Conservation (phyloP, 495 filamentous ascomycete species). For the Patellaria atrata region DNA sequence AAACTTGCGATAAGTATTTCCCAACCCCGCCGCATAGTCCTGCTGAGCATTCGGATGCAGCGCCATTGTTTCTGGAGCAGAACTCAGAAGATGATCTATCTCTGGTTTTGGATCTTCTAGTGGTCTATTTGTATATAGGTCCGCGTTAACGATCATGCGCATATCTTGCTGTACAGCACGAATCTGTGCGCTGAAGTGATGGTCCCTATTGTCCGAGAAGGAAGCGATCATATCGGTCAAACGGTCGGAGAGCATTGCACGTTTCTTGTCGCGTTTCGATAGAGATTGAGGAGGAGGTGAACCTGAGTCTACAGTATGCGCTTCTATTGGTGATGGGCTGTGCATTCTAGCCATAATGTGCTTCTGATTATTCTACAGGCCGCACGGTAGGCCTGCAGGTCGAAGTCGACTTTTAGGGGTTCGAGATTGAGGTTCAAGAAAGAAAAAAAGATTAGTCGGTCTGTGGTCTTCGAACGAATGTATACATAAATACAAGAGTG, state of each 20-base stretch:
- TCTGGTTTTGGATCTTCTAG: constrained; percentile 57
- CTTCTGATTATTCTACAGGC: no score
- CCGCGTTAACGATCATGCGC: constrained; percentile 65
- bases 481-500: no score
- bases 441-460: no score
- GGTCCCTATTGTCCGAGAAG: constrained; percentile 67
- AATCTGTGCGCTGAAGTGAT: constrained; percentile 76
- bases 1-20: constrained; percentile 66
- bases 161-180: constrained; percentile 82
- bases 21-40: constrained; percentile 41
- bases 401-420: no score
- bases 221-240: constrained; percentile 55
- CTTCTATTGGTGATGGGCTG: no score
- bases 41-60: constrained; percentile 19
- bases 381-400: no score
- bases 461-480: no score
- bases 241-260: constrained; percentile 61
- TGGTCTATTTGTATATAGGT: constrained; percentile 58
- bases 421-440: no score
- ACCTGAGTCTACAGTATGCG: no score
- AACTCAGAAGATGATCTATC: no score
- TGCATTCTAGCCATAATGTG: no score
- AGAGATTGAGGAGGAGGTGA: no score
- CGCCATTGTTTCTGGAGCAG: constrained; percentile 40
- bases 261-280: constrained; percentile 83